Conservation (phyloP, 257 asterid species). For the Scutellaria minor region DNA sequence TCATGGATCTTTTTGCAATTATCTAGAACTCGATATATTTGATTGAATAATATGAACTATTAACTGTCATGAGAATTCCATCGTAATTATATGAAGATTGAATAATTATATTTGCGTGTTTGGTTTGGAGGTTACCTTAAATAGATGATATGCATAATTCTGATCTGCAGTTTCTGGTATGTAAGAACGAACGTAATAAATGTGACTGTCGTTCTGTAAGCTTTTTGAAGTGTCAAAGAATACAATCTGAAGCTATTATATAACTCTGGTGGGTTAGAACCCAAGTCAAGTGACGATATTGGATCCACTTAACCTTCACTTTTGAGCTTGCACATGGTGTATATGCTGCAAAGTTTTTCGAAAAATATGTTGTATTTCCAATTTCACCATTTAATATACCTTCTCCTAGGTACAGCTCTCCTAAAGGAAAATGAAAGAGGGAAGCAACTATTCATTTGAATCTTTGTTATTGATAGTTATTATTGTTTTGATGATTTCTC, state of each 20-base stretch:
- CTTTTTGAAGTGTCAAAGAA: constrained; percentile 7
- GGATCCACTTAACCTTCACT: constrained; percentile 15
- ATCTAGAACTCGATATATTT: constrained; percentile 24
- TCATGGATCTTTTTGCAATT: constrained; percentile 30
- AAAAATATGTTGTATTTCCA: neutral
- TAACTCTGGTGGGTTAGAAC: constrained; percentile 16
- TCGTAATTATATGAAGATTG: constrained; percentile 21
- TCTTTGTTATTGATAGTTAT: neutral
- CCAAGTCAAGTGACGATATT: constrained; percentile 22
- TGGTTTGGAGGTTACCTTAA: constrained; percentile 15
- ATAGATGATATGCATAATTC: constrained; percentile 13
- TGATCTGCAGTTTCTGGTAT: constrained; percentile 16
- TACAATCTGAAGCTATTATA: constrained; percentile 13
- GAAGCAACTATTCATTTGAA: constrained; percentile 14
- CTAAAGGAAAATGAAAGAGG: too few species aligned
- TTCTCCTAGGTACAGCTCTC: neutral
- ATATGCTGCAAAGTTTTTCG: constrained; percentile 21
- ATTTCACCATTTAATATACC: neutral
- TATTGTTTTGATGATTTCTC: neutral
- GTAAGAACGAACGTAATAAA: constrained; percentile 1
- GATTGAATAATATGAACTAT: constrained; percentile 11
- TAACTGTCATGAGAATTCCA: neutral
- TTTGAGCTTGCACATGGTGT: constrained; percentile 30
- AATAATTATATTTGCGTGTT: constrained; percentile 10
- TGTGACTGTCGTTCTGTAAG: neutral